A percentile compares a stretch with the other conserved stretches of the same genome.
phyloP scores from a whole-genome alignment of 805 yeast genomes.

The Wickerhamiella vanderwaltii region DNA sequence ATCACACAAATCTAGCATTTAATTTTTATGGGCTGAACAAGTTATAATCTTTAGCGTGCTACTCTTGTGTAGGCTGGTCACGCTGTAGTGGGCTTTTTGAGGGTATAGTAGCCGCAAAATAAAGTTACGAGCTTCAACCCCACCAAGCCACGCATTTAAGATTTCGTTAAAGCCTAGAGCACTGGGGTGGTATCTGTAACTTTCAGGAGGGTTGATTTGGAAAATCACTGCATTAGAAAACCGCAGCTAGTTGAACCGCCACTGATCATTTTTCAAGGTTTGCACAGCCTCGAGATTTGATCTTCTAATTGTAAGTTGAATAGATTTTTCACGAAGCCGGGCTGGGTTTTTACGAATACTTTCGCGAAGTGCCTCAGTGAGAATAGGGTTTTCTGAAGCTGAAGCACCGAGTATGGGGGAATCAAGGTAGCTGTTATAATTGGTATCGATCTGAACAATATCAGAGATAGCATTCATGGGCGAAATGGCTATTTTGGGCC shows the following conservation, averaged over 20 bases:
- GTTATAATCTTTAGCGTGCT: no score
- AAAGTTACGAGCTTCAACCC: no score
- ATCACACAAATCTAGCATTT: no score
- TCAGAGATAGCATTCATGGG: neutral
- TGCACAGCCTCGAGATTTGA: constrained; percentile 5
- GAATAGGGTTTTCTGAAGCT: neutral
- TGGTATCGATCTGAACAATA: neutral
- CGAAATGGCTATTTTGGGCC: neutral
- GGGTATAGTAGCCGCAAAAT: no score
- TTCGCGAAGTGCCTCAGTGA: neutral
- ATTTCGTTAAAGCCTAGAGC: no score
- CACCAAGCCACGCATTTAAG: no score
- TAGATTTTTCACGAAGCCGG: neutral
- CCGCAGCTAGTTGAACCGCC: constrained; percentile 8
- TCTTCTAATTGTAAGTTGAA: neutral
- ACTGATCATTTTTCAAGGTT: constrained; percentile 5
- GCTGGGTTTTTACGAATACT: neutral
- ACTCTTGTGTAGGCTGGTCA: no score
- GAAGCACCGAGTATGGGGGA: neutral
- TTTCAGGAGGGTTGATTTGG: no score
- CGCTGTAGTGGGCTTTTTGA: no score
- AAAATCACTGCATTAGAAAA: no score
- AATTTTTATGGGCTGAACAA: no score
- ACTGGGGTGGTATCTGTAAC: no score
- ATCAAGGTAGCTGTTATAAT: neutral